Evolutionary conservation across 495 filamentous ascomycete species (phyloP), one percentile per base, ranked within the genome.

Genomic region (Annulohypoxylon stygium): DNA sequence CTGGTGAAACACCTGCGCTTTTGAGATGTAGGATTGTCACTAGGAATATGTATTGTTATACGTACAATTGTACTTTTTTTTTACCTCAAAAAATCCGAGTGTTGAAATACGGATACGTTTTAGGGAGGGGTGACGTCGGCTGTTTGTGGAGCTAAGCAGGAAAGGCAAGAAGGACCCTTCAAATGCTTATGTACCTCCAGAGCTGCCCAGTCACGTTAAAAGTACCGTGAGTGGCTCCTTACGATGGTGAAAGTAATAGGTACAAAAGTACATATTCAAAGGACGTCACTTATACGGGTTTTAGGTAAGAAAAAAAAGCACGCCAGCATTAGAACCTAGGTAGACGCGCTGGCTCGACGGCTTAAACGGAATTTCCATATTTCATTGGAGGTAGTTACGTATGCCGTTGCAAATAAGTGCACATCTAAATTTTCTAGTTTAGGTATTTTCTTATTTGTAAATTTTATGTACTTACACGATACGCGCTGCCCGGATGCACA

Each of bases 111-210:
- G 39, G 58, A n/a, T 53, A 50, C 43, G 39, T 61, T 45, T 54
- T 47, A 20, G 50, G 63, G 63, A 67, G 59, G 63, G 69, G 69
- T 72, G 69, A 72, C 69, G 69, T 72, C 69, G 69, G 69, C 69
- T 45, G 58, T 55, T 45, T 61, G 61, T 70, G 68, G 61, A 65
- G 65, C 65, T 67, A 8, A 30, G 20, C 30, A 50, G 30, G 47
- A 54, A 60, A 47, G 55, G 64, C 10, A 59, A 6, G 53, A 2
- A 36, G 53, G 53, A 11, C 23, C 33, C 61, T 18, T 68, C 45
- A 30, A 41, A n/a, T 54, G 55, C 61, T 47, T 71, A 43, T 6
- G 37, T 47, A 47, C 26, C 11, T 63, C 30, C 30, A 30, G 30
- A 30, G 20, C 20, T 23, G 20, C 30, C 30, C 30, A 30, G 30